Conservation (phyloP, 2,329 filamentous ascomycete species). For the Fusarium dimerum region DNA sequence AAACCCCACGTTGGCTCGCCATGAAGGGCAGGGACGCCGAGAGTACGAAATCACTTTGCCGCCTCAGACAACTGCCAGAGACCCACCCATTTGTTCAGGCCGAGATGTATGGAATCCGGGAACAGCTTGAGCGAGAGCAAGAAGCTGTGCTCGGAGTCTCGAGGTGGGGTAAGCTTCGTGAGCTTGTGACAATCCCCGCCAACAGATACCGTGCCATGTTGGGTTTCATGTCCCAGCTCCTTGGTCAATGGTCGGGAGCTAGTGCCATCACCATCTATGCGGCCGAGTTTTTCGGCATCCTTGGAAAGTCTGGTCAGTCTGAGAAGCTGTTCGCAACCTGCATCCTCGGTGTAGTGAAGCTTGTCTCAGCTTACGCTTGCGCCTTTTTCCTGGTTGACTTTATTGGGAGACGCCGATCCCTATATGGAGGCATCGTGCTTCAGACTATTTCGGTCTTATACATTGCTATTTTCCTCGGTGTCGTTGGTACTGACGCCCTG, state of each 20-base stretch:
- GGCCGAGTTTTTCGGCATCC: constrained; percentile 32
- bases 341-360: constrained; percentile 30
- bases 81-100: constrained; percentile 29
- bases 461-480: no score
- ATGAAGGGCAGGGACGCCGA: constrained; percentile 20
- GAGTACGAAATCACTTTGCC: constrained; percentile 19
- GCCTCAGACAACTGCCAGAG: constrained; percentile 27
- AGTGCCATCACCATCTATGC: constrained; percentile 34
- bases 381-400: constrained; percentile 34
- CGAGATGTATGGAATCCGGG: constrained; percentile 33
- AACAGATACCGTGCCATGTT: constrained; percentile 34
- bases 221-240: constrained; percentile 31
- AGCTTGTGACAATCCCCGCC: constrained; percentile 30
- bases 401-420: constrained; percentile 33
- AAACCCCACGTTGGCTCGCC: constrained; percentile 29
- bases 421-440: constrained; percentile 35
- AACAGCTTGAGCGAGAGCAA: constrained; percentile 35
- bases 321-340: constrained; percentile 29
- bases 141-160: constrained; percentile 35
- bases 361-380: constrained; percentile 29
- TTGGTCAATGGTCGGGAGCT: constrained; percentile 31
- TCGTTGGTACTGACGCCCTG: no score
- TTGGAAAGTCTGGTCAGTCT: constrained; percentile 26
- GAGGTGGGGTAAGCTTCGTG: constrained; percentile 34
- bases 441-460: constrained; percentile 16